A percentile compares a stretch with the other conserved stretches of the same genome.
Evolutionary conservation across 257 asterid species (phyloP).

Genomic region (Solanum gracilifrons): DNA sequence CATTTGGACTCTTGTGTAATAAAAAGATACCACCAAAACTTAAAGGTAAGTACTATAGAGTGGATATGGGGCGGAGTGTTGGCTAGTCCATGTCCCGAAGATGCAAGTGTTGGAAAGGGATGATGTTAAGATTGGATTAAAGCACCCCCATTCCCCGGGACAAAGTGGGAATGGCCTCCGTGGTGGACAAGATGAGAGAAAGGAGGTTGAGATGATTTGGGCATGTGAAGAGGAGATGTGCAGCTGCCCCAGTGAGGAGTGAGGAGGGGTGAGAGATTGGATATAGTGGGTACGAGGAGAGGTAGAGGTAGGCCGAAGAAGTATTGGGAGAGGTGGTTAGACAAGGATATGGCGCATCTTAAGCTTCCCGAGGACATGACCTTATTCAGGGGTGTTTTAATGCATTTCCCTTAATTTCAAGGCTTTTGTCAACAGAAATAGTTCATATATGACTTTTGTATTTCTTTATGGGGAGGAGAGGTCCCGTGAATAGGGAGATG

Average conservation of each 20-base stretch:
- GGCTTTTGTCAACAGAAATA: not conserved
- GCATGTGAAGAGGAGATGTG: not conserved
- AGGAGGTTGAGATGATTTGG: not conserved
- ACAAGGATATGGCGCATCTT: not conserved
- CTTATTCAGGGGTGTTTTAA: not conserved
- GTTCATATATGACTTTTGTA: not conserved
- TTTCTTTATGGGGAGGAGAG: not conserved
- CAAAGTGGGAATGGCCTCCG: not conserved
- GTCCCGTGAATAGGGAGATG: not conserved
- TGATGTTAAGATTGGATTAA: not conserved
- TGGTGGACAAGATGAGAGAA: not conserved
- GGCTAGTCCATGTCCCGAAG: not conserved
- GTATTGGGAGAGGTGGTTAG: not conserved
- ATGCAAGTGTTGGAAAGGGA: not conserved
- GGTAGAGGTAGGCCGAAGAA: not conserved
- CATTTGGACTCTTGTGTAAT: not conserved
- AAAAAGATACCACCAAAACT: not conserved
- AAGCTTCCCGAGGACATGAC: not conserved
- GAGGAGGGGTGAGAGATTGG: not conserved
- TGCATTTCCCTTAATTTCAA: not conserved
- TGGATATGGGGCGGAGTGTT: not conserved
- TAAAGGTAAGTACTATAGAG: not conserved
- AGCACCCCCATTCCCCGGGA: not conserved
- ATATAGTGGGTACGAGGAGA: not conserved
- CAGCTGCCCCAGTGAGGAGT: not conserved